Percentiles rank a stretch among this genome's conserved stretches.
Evolutionary conservation across 2,329 filamentous ascomycete species (phyloP).

Genomic region (Coniochaeta hoffmannii): DNA sequence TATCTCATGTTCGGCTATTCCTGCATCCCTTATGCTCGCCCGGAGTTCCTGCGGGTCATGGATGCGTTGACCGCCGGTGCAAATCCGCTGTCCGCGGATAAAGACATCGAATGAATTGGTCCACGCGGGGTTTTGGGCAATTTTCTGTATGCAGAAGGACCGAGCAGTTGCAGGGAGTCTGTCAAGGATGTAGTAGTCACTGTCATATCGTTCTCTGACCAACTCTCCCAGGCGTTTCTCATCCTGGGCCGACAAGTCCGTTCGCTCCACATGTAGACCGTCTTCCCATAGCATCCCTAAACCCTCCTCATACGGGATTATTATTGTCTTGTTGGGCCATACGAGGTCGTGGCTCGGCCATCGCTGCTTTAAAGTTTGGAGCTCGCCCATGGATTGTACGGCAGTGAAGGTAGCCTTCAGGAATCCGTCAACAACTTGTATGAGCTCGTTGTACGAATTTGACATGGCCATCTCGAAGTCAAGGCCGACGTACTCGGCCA

Average conservation of each 20-base stretch:
- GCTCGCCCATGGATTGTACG: constrained; percentile 63
- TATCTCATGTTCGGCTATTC: too few relatives aligned
- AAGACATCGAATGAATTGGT: constrained; percentile 97
- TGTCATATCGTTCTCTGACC: constrained; percentile 77
- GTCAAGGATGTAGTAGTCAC: constrained; percentile 91
- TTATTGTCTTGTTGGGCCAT: constrained; percentile 77
- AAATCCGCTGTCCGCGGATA: constrained; percentile 47
- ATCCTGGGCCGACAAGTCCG: constrained; percentile 77
- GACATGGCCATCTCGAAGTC: constrained; percentile 91
- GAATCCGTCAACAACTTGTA: constrained; percentile 68
- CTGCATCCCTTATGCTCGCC: too few relatives aligned
- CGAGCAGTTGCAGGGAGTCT: constrained; percentile 81
- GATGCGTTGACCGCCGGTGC: too few relatives aligned
- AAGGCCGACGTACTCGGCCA: constrained; percentile 90
- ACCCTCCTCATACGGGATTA: constrained; percentile 72
- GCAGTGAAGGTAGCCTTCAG: constrained; percentile 74
- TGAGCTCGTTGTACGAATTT: constrained; percentile 81
- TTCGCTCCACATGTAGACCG: constrained; percentile 61
- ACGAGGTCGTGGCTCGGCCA: constrained; percentile 83
- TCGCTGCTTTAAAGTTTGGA: constrained; percentile 72
- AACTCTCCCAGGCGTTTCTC: constrained; percentile 81
- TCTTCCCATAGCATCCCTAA: constrained; percentile 78
- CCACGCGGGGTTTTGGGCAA: constrained; percentile 60
- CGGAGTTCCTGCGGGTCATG: too few relatives aligned
- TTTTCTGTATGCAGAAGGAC: constrained; percentile 87